Evolutionary conservation across 1,284 basidiomycete species (phyloP).

Genomic region (Fomitopsis schrenkii): DNA sequence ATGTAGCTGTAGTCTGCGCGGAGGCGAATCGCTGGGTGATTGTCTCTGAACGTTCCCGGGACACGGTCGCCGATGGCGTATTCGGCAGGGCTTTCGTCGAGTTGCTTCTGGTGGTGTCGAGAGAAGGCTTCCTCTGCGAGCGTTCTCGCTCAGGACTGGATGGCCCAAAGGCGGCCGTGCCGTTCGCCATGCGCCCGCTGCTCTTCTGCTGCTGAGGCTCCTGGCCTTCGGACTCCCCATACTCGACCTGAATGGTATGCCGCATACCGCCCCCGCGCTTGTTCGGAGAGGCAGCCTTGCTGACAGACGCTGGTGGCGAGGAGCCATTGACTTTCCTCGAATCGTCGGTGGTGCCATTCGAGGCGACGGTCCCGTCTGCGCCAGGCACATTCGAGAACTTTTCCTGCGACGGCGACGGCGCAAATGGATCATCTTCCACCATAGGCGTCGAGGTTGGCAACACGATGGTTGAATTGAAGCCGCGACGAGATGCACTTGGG

Average conservation of each 20-base stretch:
- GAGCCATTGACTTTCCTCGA: conserved; percentile 1
- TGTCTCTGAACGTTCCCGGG: conserved; percentile 19
- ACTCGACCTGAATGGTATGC: conserved; percentile 93
- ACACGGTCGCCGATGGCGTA: conserved; percentile 17
- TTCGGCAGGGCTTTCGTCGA: conserved; percentile 29
- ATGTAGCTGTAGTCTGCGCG: conserved; percentile 10
- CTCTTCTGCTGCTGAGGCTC: conserved; percentile 21
- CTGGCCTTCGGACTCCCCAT: conserved; percentile 44
- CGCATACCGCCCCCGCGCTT: conserved; percentile 47
- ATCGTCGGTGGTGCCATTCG: conserved; percentile 4
- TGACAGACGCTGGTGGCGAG: conserved; percentile 23
- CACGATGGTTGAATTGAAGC: conserved; percentile 40
- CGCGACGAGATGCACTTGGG: conserved; percentile 33
- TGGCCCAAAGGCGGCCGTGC: neutral
- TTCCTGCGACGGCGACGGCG: conserved; percentile 29
- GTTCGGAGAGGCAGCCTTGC: conserved; percentile 30
- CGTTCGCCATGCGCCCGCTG: conserved; percentile 16
- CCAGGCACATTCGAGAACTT: conserved; percentile 19
- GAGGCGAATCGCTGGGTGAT: conserved; percentile 4
- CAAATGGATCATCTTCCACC: conserved; percentile 50
- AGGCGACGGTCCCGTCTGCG: neutral
- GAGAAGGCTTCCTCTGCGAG: conserved; percentile 28
- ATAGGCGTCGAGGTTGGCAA: conserved; percentile 35
- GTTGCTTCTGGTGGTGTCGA: conserved; percentile 26
- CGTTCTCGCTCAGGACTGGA: conserved; percentile 3